Evolutionary conservation across 495 filamentous ascomycete species (phyloP), one percentile per base, ranked within the genome.

Genomic region (Neurospora hispaniola): DNA sequence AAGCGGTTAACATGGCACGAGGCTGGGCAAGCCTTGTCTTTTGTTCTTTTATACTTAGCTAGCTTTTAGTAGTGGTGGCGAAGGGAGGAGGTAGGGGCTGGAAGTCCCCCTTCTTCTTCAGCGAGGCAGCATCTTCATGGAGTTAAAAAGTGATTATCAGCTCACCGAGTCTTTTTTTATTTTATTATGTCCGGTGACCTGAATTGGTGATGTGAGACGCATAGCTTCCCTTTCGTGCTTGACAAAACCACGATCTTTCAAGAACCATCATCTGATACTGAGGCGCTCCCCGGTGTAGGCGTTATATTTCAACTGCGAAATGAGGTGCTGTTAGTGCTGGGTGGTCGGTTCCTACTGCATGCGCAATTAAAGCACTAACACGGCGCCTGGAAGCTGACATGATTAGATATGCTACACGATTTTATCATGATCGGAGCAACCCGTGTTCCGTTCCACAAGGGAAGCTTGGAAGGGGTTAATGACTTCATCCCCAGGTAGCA

Each of bases 41-140:
- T 66, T 66, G 54, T 66, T 66, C 54, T 66, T 66, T 66, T 66
- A 66, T 66, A 66, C 54, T 66, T 66, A 18, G 54, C 54, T 66
- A 66, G 54, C 54, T 66, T 59, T 66, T 66, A 66, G 54, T 66
- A 35, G 54, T 66, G 54, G 54, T 66, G 27, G 27, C 27, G 54
- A 66, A 35, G 54, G 54, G 54, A 66, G 54, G 27, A 66, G 54
- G 54, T 27, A 35, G 54, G 54, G 27, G 31, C 6, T 5, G 48
- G 23, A 59, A 31, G 54, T 66, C 54, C 54, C 54, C 54, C 7
- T 66, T 35, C 54, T 35, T 35, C 54, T 35, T 31, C 54, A 66
- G 27, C 54, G 54, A 31, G 54, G 54, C 31, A 66, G 54, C 54
- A 66, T 66, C 54, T 35, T 18, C 6, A 66, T 14, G 54, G 54